Evolutionary conservation across 1,284 basidiomycete species (phyloP).

Genomic region (Tilletia walkeri): DNA sequence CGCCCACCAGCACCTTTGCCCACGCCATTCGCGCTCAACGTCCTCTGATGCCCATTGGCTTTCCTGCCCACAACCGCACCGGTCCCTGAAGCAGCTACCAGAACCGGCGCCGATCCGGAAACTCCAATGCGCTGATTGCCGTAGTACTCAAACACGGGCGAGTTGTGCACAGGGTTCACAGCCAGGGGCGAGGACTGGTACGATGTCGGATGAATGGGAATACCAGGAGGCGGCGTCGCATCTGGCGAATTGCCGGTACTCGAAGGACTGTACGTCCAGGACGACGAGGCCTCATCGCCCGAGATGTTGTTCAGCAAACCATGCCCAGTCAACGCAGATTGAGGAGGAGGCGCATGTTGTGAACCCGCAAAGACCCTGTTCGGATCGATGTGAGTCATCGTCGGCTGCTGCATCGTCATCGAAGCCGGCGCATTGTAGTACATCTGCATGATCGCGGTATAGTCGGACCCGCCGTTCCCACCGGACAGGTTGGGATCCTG

Average conservation of each 20-base stretch:
- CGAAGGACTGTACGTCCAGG: conserved; percentile 45
- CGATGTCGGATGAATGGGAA: conserved; percentile 25
- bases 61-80: not conserved
- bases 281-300: conserved; percentile 39
- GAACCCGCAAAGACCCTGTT: conserved; percentile 43
- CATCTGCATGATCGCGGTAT: conserved; percentile 49
- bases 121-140: conserved; percentile 7
- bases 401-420: conserved; percentile 24
- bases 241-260: conserved; percentile 37
- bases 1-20: not conserved
- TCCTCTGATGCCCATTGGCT: not conserved
- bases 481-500: not conserved
- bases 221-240: conserved; percentile 32
- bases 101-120: not conserved
- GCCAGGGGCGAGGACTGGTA: conserved; percentile 41
- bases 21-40: conserved; percentile 3
- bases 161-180: not conserved
- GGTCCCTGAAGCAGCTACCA: not conserved
- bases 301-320: conserved; percentile 21
- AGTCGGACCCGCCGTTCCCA: conserved; percentile 21
- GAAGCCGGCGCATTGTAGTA: conserved; percentile 46
- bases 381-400: conserved; percentile 50
- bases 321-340: not conserved
- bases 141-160: conserved; percentile 14
- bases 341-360: not conserved